Conservation (phyloP, 2,329 filamentous ascomycete genomes). For the Rutstroemia sp. region DNA sequence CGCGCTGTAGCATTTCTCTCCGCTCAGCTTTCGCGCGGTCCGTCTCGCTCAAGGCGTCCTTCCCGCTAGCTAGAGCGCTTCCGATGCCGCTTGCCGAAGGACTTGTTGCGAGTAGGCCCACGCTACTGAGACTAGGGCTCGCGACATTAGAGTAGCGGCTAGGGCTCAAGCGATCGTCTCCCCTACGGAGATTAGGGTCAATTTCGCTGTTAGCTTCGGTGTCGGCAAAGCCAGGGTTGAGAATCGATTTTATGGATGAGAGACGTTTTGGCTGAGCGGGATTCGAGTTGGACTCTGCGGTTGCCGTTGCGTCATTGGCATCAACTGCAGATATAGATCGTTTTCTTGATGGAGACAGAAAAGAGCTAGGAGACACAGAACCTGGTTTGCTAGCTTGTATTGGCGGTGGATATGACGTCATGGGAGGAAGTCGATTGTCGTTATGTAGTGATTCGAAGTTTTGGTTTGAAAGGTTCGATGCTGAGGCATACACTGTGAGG, state of each 20-base stretch:
- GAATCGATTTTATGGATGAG: slow-evolving; percentile 68
- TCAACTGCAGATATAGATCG: slow-evolving; percentile 60
- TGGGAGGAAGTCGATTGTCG: slow-evolving; percentile 52
- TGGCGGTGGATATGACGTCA: slow-evolving; percentile 27
- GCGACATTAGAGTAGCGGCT: slow-evolving; percentile 10
- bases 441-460: slow-evolving; percentile 39
- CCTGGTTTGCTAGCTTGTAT: slow-evolving; percentile 43
- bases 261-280: slow-evolving; percentile 49
- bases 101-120: slow-evolving; percentile 20
- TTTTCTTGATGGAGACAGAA: slow-evolving; percentile 54
- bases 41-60: slow-evolving; percentile 34
- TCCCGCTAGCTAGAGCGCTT: slow-evolving; percentile 26
- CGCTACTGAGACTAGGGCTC: slow-evolving; percentile 11
- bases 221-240: slow-evolving; percentile 46
- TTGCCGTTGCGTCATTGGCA: slow-evolving; percentile 13
- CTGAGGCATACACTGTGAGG: slow-evolving; percentile 37
- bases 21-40: slow-evolving; percentile 52
- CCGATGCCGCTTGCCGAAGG: slow-evolving; percentile 31
- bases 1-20: slow-evolving; percentile 58
- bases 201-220: slow-evolving; percentile 11
- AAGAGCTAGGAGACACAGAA: slow-evolving; percentile 53
- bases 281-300: slow-evolving; percentile 17
- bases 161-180: slow-evolving; percentile 12
- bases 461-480: slow-evolving; percentile 19
- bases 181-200: slow-evolving; percentile 7